These are phyloP conservation scores for Leishmania braziliensis DNA, from an alignment of 208 protist species.

Conservation along the genomic window DNA sequence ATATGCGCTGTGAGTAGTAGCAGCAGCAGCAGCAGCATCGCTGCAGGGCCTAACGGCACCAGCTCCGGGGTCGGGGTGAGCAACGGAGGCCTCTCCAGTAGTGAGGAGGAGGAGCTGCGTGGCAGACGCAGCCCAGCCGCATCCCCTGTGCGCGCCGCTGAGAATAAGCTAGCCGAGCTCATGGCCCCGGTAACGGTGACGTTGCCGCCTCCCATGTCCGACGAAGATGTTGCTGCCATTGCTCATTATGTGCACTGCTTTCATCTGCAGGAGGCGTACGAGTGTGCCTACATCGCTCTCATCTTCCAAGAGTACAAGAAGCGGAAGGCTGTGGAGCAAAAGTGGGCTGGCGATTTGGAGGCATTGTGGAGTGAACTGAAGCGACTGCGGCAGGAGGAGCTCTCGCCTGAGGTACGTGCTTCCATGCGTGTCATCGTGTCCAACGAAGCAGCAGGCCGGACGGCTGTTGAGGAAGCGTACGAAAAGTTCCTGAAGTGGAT, in stretches of 20 bases:
- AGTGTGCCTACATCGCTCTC: conserved; percentile 59
- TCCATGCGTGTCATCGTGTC: conserved; percentile 28
- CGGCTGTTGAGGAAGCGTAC: conserved; percentile 36
- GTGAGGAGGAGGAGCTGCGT: conserved; percentile 27
- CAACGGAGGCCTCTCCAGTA: conserved; percentile 9
- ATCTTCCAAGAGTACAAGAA: conserved; percentile 79
- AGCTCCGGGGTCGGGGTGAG: conserved; percentile 7
- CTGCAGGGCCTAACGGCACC: conserved; percentile 2
- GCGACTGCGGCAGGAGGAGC: conserved; percentile 35
- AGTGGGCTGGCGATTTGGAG: conserved; percentile 28
- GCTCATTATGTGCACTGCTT: conserved; percentile 15
- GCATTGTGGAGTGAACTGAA: conserved; percentile 23
- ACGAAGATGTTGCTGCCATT: conserved; percentile 17
- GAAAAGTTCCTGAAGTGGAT: conserved; percentile 65
- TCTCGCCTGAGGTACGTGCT: conserved; percentile 45
- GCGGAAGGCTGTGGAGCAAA: conserved; percentile 66
- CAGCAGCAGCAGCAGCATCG: conserved; percentile 7
- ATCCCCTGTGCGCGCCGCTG: conserved; percentile 19
- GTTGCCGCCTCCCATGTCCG: conserved; percentile 32
- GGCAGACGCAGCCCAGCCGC: conserved; percentile 22
- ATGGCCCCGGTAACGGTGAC: conserved; percentile 32
- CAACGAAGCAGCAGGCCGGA: conserved; percentile 39
- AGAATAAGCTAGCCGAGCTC: conserved; percentile 31
- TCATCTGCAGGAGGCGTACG: conserved; percentile 27
- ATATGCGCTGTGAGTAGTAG: conserved; percentile 6